These are phyloP conservation scores for Corrigiola litoralis DNA, from an alignment of 179 eudicot genomes.

Conservation along the genomic window DNA sequence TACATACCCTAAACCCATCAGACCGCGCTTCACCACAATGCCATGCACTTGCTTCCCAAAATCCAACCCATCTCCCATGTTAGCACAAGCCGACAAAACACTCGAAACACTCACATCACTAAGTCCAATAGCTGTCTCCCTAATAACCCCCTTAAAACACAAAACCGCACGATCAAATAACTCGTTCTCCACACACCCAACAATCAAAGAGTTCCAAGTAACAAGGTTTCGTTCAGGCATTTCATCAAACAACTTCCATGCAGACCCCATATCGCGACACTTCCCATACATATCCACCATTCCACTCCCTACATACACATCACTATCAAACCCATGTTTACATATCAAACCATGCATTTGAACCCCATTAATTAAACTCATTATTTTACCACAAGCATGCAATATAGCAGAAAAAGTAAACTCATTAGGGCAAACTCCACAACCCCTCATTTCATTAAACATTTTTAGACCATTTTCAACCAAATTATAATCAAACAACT, in stretches of 20 bases:
- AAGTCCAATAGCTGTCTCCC: constrained; percentile 26
- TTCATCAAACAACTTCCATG: constrained; percentile 45
- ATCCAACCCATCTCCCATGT: constrained; percentile 21
- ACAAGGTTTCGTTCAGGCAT: constrained; percentile 48
- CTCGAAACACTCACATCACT: constrained; percentile 45
- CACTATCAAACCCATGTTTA: constrained; percentile 34
- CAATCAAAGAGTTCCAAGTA: constrained; percentile 48
- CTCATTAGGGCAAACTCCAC: constrained; percentile 35
- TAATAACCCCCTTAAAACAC: constrained; percentile 24
- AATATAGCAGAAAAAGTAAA: constrained; percentile 45
- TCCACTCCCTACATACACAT: constrained; percentile 41
- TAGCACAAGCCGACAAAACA: constrained; percentile 52
- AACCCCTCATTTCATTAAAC: constrained; percentile 41
- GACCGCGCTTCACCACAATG: constrained; percentile 30
- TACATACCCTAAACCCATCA: constrained; percentile 28
- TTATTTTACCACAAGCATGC: constrained; percentile 26
- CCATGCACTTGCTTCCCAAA: constrained; percentile 41
- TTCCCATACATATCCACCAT: constrained; percentile 42
- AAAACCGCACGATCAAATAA: constrained; percentile 20
- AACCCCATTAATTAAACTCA: constrained; percentile 23
- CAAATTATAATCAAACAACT: constrained; percentile 22
- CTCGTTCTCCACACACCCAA: constrained; percentile 35
- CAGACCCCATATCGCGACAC: constrained; percentile 22
- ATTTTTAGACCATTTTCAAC: constrained; percentile 24
- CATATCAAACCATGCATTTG: constrained; percentile 35